Evolutionary conservation across 2,329 filamentous ascomycete species (phyloP), one percentile per base, ranked within the genome.

Genomic region (Capronia americana): DNA sequence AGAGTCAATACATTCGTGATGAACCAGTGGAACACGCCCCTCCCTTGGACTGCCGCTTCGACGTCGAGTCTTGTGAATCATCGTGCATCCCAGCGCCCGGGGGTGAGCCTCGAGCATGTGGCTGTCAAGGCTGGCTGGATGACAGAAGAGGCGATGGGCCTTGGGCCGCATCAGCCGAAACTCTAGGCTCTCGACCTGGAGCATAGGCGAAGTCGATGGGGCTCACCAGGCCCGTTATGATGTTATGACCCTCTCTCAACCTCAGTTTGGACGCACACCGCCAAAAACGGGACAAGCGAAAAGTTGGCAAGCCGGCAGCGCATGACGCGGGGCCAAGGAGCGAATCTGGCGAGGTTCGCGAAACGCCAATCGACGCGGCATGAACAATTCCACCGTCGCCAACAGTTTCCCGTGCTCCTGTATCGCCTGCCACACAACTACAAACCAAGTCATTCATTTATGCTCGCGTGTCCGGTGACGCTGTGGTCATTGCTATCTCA

Each of bases 401-500:
- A 41, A 61, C 44, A 12, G 46, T 54, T 61, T 61, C 48, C 58
- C 46, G 20, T 30, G n/a, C 41, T 32, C 28, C 46, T 26, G n/a
- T 50, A 46, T 48, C 32, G 57, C 41, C 57, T 50, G 57, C 57
- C 57, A 50, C 57, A 50, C n/a, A 20, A 44, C 38, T 44, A n/a
- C 17, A n/a, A n/a, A 48, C 44, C 46, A 44, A 26, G 44, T 59
- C 57, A 50, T 23, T 59, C 41, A 59, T 59, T 59, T 59, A 14
- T 44, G 28, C 38, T 54, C 20, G 58, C 48, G 58, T 68, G 63
- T 64, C 63, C 41, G 63, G 56, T 68, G 60, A 68, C 59, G 60
- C 41, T 61, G 17, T 38, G 38, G 34, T 63, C 51, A 57, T 44
- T 63, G 54, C 54, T 26, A 61, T 53, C n/a, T 61, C 51, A 56